These are phyloP conservation scores for Cicer yamashitae DNA, from an alignment of 306 rosid genomes.

Conservation along the genomic window DNA sequence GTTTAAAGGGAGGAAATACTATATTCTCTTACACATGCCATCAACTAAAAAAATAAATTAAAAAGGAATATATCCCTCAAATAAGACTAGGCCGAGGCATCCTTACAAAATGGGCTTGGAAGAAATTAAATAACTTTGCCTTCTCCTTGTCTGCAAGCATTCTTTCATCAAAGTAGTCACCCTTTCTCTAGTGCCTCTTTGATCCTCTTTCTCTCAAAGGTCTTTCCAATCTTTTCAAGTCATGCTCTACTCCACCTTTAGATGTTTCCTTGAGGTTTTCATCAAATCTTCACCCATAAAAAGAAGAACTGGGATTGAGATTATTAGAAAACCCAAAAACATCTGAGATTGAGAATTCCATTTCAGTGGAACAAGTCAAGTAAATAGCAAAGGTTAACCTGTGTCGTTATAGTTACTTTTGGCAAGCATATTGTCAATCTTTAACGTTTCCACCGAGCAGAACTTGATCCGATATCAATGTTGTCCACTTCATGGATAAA, in stretches of 20 bases:
- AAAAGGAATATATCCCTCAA: neutral
- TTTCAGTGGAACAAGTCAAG: neutral
- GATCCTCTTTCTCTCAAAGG: neutral
- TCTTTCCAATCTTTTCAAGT: neutral
- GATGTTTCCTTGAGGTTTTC: neutral
- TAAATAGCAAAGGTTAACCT: conserved; percentile 2
- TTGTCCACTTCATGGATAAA: conserved; percentile 61
- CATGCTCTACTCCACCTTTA: neutral
- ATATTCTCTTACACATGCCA: neutral
- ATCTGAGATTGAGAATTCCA: neutral
- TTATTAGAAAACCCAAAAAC: neutral
- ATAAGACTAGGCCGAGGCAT: neutral
- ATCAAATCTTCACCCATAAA: neutral
- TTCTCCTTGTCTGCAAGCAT: neutral
- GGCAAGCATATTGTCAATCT: conserved; percentile 29
- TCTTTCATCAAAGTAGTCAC: neutral
- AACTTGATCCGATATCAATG: conserved; percentile 44
- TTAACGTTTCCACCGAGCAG: conserved; percentile 50
- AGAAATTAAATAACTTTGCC: neutral
- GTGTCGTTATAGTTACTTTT: conserved; percentile 45
- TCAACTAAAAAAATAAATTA: neutral
- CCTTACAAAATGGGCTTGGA: neutral
- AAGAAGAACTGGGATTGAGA: neutral
- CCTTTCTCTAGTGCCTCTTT: neutral
- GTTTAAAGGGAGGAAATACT: neutral